Evolutionary conservation across 2,329 filamentous ascomycete species (phyloP), one percentile per base, ranked within the genome.

Genomic region (Alternaria gaisen): DNA sequence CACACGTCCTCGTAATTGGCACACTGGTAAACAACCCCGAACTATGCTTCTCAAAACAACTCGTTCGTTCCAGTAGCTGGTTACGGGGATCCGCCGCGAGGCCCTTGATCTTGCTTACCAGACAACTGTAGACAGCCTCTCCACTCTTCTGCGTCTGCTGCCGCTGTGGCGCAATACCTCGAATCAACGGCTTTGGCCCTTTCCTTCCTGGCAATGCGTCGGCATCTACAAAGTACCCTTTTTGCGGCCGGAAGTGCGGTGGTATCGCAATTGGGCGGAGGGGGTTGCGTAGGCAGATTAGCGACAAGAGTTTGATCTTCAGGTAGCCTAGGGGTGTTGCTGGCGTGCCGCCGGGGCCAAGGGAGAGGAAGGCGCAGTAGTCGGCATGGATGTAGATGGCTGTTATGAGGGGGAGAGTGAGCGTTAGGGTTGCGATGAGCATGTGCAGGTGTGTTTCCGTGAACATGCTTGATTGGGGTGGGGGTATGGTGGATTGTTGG

Each of bases 41-140:
- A 42, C 90, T 90, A 73, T 94, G 89, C 80, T 94, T 94, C 78
- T 95, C 92, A 67, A 95, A 89, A 72, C 91, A 94, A 1, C 89
- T 92, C 1, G 85, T 90, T 0, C 87, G 90, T 9, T 88, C 71
- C 2, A 71, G 24, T 18, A 83, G 67, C 11, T 61, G 55, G 38
- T 78, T 77, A 3, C 56, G 53, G 0, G 75, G 70, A 2, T 75
- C 69, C 0, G 40, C 28, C 2, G 76, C 68, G 11, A 78, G 59
- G 1, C 18, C 32, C 4, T 63, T 58, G 36, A 79, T 69, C 2
- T 56, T 56, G 2, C 30, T 42, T 6, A 72, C 70, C 0, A 78
- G 65, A 0, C 11, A 53, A 0, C 12, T 42, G 51, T 86, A 71
- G 83, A 85, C 57, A 80, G 77, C 3, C 83, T 83, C 67, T 82